A percentile compares a stretch with the other conserved stretches of the same genome.
Evolutionary conservation across 495 filamentous ascomycete genomes (phyloP).

Genomic region (Daldinia loculata): DNA sequence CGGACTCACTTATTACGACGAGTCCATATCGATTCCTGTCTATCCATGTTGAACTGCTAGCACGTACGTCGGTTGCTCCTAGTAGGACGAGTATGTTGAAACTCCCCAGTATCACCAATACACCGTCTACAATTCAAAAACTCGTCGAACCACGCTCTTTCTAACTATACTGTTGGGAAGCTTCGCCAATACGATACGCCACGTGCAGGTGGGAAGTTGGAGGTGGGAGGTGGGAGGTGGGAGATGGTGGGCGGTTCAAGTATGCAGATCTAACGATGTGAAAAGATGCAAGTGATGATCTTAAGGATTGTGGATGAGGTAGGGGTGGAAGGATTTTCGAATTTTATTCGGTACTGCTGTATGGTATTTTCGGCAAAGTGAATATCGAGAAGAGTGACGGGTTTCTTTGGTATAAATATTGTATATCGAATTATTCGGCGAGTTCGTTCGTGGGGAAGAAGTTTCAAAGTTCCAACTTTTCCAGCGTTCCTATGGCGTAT

Average conservation of each 20-base stretch:
- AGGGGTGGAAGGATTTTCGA: background rate
- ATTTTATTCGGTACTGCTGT: background rate
- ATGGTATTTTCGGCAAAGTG: background rate
- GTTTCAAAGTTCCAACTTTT: constrained; percentile 14
- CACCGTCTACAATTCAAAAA: constrained; percentile 22
- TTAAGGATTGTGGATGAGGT: background rate
- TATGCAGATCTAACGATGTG: background rate
- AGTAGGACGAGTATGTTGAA: constrained; percentile 39
- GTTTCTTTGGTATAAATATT: constrained; percentile 8
- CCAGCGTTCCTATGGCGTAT: constrained; percentile 5
- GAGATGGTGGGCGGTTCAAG: background rate
- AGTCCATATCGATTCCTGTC: constrained; percentile 74
- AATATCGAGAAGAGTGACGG: background rate
- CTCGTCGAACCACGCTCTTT: background rate
- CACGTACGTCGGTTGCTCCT: constrained; percentile 23
- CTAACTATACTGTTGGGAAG: background rate
- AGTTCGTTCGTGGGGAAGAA: constrained; percentile 10
- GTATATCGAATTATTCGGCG: background rate
- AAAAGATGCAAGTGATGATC: background rate
- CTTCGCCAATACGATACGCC: constrained; percentile 14
- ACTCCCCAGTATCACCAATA: constrained; percentile 33
- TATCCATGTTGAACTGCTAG: constrained; percentile 48
- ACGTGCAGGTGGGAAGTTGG: background rate
- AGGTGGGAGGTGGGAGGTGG: background rate
- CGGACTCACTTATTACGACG: constrained; percentile 86